These are phyloP conservation scores for Didymella pinodella DNA, from an alignment of 2,329 filamentous ascomycete genomes.

Conservation along the genomic window DNA sequence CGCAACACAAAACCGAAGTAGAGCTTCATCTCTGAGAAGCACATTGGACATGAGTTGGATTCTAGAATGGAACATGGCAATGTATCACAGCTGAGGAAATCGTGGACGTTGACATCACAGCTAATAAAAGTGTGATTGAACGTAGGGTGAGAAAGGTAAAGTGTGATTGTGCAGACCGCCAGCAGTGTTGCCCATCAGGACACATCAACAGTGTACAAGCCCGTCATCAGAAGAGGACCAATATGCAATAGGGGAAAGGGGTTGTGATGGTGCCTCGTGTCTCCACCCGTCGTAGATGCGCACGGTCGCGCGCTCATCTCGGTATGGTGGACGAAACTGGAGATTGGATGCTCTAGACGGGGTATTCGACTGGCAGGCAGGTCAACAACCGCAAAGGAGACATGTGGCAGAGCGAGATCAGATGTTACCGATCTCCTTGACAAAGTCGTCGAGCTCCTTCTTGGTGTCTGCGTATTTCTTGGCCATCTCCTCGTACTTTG, in stretches of 20 bases:
- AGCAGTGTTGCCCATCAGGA: conserved; percentile 42
- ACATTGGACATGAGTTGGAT: background rate
- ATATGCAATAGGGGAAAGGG: conserved; percentile 37
- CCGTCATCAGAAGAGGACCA: conserved; percentile 35
- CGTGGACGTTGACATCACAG: background rate
- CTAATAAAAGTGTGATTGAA: background rate
- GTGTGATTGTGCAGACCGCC: conserved; percentile 21
- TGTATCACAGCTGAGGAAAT: no score
- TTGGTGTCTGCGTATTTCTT: conserved; percentile 85
- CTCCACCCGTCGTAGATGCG: conserved; percentile 25
- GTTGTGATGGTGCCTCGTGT: conserved; percentile 30
- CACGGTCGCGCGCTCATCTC: conserved; percentile 31
- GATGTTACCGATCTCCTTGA: conserved; percentile 91
- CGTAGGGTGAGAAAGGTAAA: conserved; percentile 1
- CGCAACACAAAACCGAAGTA: conserved; percentile 2
- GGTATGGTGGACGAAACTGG: conserved; percentile 21
- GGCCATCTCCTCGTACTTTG: conserved; percentile 97
- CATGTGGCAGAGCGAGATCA: conserved; percentile 58
- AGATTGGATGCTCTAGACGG: conserved; percentile 28
- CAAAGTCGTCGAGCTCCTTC: conserved; percentile 92
- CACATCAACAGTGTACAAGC: conserved; percentile 44
- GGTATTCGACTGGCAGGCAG: conserved; percentile 34
- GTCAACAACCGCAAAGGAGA: conserved; percentile 45
- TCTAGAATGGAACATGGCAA: background rate
- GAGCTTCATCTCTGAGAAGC: background rate